Base-by-base conservation (phyloP, 2,329 filamentous ascomycete genomes). In the Diaporthe nobilis region DNA sequence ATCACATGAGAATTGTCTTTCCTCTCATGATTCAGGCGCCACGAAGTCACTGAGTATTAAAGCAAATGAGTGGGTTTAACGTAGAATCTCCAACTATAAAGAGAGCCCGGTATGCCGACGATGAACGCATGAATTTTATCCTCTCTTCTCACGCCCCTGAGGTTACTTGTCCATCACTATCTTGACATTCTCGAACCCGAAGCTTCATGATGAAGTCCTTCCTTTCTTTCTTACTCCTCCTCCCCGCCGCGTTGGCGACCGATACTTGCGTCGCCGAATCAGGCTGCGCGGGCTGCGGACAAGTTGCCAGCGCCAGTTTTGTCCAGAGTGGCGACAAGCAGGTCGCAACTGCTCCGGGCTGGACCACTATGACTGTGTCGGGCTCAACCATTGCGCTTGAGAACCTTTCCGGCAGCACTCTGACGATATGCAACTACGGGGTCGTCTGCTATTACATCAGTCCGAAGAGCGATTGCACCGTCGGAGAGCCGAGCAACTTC, bases 241-340 rank as follows among this genome's bases (percentile, higher is more conserved):
- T 68, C 47, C 31, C 63, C 25, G 31, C 47, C 31, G 22, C 63
- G 20, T 39, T 68, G 28, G 63, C 63, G 2, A 4, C 7, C 31
- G 63, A 37, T 39, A 68, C 63, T 12, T 68, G 63, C 44, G 44
- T 68, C 31, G 63, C 31, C 47, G 63, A 68, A 10, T 37, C 44
- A 7, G 63, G 63, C 44, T 68, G 63, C 63, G 63, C 63, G 31
- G 63, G 63, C 20, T 68, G 63, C 63, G 63, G 63, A 37, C 63
- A 53, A 53, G 63, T 68, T 13, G 63, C 44, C 63, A 37, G 22
- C 13, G 44, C 47, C 44, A 53, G 31, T 25, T 68, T 51, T 22
- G 12, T 20, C 22, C 44, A 51, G 44, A 51, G 28, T 13, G 63
- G 63, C 63, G 17, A 39, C 12, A 7, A 17, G 22, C 63, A 53